phyloP scores from a whole-genome alignment of 75 land plant species.

The Ceratopteris richardii region DNA sequence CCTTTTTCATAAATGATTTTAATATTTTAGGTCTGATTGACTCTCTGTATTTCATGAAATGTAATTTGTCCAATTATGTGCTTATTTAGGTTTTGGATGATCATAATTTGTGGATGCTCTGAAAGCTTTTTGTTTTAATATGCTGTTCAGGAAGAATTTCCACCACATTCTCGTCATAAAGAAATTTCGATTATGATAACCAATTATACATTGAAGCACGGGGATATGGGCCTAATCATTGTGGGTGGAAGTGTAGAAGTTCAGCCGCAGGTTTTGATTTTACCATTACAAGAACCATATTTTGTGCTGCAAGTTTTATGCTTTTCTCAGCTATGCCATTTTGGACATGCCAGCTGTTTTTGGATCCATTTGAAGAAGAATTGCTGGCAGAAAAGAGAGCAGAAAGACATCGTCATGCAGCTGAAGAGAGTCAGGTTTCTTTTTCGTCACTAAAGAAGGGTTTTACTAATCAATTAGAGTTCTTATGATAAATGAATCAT shows the following conservation, averaged over 20 bases:
- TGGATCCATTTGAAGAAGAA: slow-evolving; percentile 91
- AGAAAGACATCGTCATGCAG: slow-evolving; percentile 63
- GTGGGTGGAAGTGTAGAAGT: slow-evolving; percentile 97
- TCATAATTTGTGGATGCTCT: too few relatives aligned
- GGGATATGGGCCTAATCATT: slow-evolving; percentile 80
- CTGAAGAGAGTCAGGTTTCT: slow-evolving; percentile 61
- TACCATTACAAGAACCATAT: not conserved
- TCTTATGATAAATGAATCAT: too few relatives aligned
- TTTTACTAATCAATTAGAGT: too few relatives aligned
- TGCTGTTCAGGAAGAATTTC: slow-evolving; percentile 71
- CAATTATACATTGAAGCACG: slow-evolving; percentile 89
- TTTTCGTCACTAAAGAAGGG: too few relatives aligned
- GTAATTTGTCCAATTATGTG: too few relatives aligned
- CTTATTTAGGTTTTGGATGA: too few relatives aligned
- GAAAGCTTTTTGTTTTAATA: too few relatives aligned
- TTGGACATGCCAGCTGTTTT: slow-evolving; percentile 30
- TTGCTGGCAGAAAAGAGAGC: slow-evolving; percentile 44
- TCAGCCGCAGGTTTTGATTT: slow-evolving; percentile 68
- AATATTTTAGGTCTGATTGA: too few relatives aligned
- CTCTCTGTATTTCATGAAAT: too few relatives aligned
- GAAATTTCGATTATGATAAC: slow-evolving; percentile 81
- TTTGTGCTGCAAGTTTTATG: not conserved
- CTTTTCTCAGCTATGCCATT: too few relatives aligned
- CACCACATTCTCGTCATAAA: slow-evolving; percentile 81
- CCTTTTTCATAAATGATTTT: not conserved